Base-by-base conservation (phyloP, 768 basidiomycete genomes). In the Tulasnella sp. region DNA sequence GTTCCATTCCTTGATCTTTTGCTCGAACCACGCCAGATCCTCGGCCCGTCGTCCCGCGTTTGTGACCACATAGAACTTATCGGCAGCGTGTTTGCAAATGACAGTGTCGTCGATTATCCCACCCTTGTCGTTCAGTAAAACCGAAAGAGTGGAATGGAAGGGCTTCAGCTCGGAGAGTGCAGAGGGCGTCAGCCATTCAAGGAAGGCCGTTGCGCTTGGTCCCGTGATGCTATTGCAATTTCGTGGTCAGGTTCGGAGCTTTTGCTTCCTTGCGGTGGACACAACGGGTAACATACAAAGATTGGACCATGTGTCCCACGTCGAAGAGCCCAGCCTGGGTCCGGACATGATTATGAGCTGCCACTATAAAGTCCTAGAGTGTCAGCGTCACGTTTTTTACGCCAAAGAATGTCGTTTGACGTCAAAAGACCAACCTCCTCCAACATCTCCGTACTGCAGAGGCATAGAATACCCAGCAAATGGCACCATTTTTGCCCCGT, bases 381-480 rank as follows among this genome's bases (percentile, higher is more conserved):
- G 67, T 76, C 72, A 63, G 75, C 62, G 69, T 42, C 63, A 41
- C 2, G 52, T 39, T 16, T 39, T 16, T 69, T 36, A 26, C 12
- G 14, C 36, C n/a, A 47, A 41, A 64, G 42, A 29, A 41, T 32
- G 29, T 75, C 69, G 17, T 77, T 12, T 74, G 44, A 59, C 52
- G 52, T 59, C 52, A 59, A 59, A 29, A 39, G 52, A 78, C 85
- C 73, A 73, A 89, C 91, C 86, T 84, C 93, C 91, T 5, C 93
- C 93, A 64, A 91, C 86, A 36, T 86, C 84, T 5, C 88, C 92
- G 77, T 98, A 99, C 3, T 86, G 80, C 59, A 99, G 83, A 0
- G 96, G 97, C 96, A 99, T 99, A 4, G 88, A 86, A 80, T 89
- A 98, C 6, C 96, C 96, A 2, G 94, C 97, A 80, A 98, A 99